Evolutionary conservation across 306 rosid genomes (phyloP).

Genomic region (Vachellia pachyceras): DNA sequence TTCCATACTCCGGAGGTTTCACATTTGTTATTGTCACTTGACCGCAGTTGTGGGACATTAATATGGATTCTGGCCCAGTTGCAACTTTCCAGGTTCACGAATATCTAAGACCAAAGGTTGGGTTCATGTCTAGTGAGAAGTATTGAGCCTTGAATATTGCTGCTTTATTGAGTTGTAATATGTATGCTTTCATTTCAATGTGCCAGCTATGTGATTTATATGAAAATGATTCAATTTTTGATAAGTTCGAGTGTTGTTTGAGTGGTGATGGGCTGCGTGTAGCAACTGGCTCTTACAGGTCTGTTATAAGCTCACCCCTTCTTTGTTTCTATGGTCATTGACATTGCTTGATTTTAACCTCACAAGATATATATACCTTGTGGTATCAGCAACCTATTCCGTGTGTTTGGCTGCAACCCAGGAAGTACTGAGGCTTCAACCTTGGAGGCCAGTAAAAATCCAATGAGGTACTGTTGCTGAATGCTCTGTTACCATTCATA

Average conservation of each 20-base stretch:
- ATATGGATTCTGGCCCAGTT: slow-evolving; percentile 98
- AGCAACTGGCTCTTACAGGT: slow-evolving; percentile 98
- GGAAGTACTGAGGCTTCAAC: slow-evolving; percentile 84
- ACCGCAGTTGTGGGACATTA: slow-evolving; percentile 94
- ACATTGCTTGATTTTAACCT: slow-evolving; percentile 29
- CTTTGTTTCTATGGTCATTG: slow-evolving; percentile 26
- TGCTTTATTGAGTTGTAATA: slow-evolving; percentile 31
- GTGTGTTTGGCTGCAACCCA: slow-evolving; percentile 80
- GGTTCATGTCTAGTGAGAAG: slow-evolving; percentile 41
- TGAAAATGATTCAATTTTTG: slow-evolving; percentile 97
- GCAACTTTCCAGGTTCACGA: slow-evolving; percentile 96
- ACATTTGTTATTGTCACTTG: slow-evolving; percentile 28
- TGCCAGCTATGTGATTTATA: slow-evolving; percentile 94
- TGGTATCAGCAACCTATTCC: slow-evolving; percentile 89
- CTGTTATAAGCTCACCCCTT: slow-evolving; percentile 23
- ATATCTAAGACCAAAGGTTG: slow-evolving; percentile 93
- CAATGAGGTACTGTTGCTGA: slow-evolving; percentile 71
- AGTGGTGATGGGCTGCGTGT: slow-evolving; percentile 94
- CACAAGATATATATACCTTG: slow-evolving; percentile 38
- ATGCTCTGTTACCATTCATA: slow-evolving; percentile 3
- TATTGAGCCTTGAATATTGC: slow-evolving; percentile 29
- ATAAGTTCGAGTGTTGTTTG: slow-evolving; percentile 94
- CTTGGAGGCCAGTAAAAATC: slow-evolving; percentile 98
- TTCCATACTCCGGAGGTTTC: background rate
- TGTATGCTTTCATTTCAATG: slow-evolving; percentile 26